Percentiles rank a stretch among this genome's conserved stretches.
phyloP scores from a whole-genome alignment of 225 moss, liverwort and hornwort species.

The Lunularia cruciata region DNA sequence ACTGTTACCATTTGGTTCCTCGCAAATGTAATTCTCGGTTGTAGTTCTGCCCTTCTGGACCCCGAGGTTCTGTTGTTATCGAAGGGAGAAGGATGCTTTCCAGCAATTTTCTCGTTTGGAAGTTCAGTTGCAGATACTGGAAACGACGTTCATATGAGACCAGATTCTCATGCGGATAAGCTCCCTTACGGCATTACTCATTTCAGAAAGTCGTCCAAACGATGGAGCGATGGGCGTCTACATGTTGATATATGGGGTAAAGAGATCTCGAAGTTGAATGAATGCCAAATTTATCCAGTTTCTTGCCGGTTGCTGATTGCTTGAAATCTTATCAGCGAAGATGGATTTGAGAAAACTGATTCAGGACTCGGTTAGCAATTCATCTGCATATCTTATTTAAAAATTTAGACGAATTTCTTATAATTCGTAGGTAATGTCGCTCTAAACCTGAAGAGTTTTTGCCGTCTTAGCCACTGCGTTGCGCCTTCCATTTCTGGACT shows the following conservation, averaged over 20 bases:
- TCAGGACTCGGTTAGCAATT: too few relatives aligned
- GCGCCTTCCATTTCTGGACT: not conserved
- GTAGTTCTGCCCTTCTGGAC: too few relatives aligned
- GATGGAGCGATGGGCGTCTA: constrained; percentile 39
- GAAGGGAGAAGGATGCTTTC: constrained; percentile 40
- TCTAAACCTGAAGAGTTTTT: not conserved
- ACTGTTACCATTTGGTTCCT: too few relatives aligned
- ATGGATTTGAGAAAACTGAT: too few relatives aligned
- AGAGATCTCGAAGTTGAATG: not conserved
- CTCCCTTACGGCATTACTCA: constrained; percentile 44
- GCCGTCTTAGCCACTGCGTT: not conserved
- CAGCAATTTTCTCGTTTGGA: constrained; percentile 47
- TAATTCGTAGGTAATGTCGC: too few relatives aligned
- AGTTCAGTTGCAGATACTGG: constrained; percentile 51
- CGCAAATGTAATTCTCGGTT: too few relatives aligned
- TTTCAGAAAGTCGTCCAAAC: constrained; percentile 28
- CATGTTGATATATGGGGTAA: constrained; percentile 46
- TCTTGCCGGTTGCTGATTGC: too few relatives aligned
- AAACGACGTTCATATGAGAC: not conserved
- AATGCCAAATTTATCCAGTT: too few relatives aligned
- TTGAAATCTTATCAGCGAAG: too few relatives aligned
- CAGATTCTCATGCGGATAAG: not conserved
- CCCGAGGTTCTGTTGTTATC: too few relatives aligned
- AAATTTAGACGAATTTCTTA: too few relatives aligned
- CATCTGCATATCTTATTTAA: too few relatives aligned